A percentile compares a stretch with the other conserved stretches of the same genome.
These are phyloP conservation scores for Venturia asperata DNA, from an alignment of 2,329 filamentous ascomycete species.

Conservation along the genomic window DNA sequence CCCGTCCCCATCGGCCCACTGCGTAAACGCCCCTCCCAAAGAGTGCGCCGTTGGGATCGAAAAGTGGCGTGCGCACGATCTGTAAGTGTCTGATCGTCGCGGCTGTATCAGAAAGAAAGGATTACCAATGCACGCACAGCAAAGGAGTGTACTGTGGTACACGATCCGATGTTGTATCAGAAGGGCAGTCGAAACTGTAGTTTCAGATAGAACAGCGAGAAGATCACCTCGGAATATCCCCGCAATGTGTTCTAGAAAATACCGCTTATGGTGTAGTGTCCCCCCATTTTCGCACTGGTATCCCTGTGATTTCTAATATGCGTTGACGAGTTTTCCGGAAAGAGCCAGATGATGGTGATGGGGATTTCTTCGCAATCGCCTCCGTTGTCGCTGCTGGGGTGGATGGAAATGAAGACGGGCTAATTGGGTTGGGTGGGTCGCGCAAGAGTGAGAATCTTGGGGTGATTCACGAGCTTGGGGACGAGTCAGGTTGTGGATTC, in stretches of 20 bases:
- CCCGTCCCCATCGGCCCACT: too few species aligned
- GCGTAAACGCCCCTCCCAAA: neutral
- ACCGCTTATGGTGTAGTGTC: neutral
- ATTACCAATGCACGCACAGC: neutral
- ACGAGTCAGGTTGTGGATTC: neutral
- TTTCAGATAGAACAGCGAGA: constrained; percentile 2
- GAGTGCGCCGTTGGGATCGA: neutral
- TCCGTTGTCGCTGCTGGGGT: neutral
- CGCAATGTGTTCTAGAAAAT: constrained; percentile 14
- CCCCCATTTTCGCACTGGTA: neutral
- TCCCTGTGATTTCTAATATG: neutral
- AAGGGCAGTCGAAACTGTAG: constrained; percentile 10
- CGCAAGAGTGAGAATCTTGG: neutral
- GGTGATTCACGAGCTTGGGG: neutral
- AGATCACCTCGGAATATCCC: neutral
- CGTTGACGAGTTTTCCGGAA: neutral
- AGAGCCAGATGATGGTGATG: neutral
- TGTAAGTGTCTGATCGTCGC: constrained; percentile 5
- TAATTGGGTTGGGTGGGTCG: neutral
- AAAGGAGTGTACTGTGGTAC: neutral
- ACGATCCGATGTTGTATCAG: constrained; percentile 2
- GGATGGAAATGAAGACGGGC: neutral
- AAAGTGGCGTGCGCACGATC: neutral
- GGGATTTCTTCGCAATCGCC: neutral
- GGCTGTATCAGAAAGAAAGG: constrained; percentile 18